phyloP scores from a whole-genome alignment of 2,329 filamentous ascomycete species.

The Knoxdaviesia proteae region DNA sequence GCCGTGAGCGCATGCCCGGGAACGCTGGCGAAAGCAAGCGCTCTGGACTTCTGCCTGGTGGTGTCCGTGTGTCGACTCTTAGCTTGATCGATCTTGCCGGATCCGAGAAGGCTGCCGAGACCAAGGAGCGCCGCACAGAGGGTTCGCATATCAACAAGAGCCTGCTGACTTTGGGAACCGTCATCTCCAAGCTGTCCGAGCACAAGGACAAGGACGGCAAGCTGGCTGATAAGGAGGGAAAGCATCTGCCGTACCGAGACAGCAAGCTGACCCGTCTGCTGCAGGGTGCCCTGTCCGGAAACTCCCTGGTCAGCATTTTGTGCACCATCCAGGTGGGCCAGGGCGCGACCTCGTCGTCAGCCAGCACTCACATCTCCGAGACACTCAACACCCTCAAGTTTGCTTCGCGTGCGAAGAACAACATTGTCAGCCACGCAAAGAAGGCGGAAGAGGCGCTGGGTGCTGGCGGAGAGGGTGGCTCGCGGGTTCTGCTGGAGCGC shows the following conservation, averaged over 20 bases:
- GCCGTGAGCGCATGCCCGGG: slow-evolving; percentile 60
- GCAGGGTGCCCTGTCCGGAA: slow-evolving; percentile 79
- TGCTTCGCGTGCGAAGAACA: slow-evolving; percentile 90
- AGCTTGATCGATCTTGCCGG: slow-evolving; percentile 93
- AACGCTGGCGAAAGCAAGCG: slow-evolving; percentile 39
- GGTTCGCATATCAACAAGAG: slow-evolving; percentile 98
- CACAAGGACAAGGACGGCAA: slow-evolving; percentile 66
- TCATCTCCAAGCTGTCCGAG: slow-evolving; percentile 81
- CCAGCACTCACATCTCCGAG: slow-evolving; percentile 61
- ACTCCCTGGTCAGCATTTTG: slow-evolving; percentile 88
- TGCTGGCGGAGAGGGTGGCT: slow-evolving; percentile 62
- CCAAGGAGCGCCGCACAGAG: slow-evolving; percentile 81
- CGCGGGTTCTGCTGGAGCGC: slow-evolving; percentile 70
- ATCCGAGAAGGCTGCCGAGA: slow-evolving; percentile 87
- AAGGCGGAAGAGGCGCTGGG: slow-evolving; percentile 76
- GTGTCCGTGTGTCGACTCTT: slow-evolving; percentile 83
- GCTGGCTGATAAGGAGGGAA: slow-evolving; percentile 57
- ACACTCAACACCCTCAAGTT: slow-evolving; percentile 95
- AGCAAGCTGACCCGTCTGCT: slow-evolving; percentile 89
- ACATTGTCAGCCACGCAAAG: slow-evolving; percentile 91
- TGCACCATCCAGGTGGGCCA: slow-evolving; percentile 89
- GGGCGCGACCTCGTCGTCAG: slow-evolving; percentile 46
- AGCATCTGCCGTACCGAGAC: slow-evolving; percentile 89
- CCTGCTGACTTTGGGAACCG: slow-evolving; percentile 79
- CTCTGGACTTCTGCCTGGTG: slow-evolving; percentile 54